Conservation (phyloP, 768 basidiomycete genomes). For the Clavulina sp. region DNA sequence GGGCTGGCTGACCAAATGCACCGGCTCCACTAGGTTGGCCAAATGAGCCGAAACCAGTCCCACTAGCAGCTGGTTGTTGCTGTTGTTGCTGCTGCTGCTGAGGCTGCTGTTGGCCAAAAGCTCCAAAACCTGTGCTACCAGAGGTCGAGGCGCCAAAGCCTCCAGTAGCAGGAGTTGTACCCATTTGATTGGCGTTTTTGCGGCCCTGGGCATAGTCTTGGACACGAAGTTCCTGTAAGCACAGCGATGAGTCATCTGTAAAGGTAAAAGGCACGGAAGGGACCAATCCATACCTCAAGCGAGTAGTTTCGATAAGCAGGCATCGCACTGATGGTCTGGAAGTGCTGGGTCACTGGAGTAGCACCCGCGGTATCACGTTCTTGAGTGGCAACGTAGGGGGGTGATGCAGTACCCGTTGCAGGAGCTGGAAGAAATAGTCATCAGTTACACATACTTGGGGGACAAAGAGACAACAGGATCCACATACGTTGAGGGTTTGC, state of each 20-base stretch:
- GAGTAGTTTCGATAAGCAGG: constrained; percentile 62
- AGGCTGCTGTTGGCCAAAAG: not conserved
- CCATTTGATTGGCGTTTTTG: constrained; percentile 31
- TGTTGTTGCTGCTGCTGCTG: not conserved
- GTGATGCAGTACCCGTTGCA: constrained; percentile 43
- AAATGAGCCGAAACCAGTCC: not conserved
- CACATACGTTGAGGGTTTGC: constrained; percentile 14
- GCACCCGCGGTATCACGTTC: constrained; percentile 48
- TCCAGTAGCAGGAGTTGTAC: constrained; percentile 2
- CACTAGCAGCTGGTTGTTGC: not conserved
- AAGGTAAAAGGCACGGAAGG: constrained; percentile 11
- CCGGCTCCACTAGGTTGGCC: not conserved
- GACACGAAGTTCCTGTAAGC: constrained; percentile 46
- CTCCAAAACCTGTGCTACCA: too few species aligned
- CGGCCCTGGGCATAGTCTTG: constrained; percentile 64
- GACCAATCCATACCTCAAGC: constrained; percentile 40
- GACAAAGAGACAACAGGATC: constrained; percentile 14
- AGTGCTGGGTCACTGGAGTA: constrained; percentile 32
- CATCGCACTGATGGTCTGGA: constrained; percentile 69
- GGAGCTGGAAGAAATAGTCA: constrained; percentile 5
- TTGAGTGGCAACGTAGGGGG: constrained; percentile 35
- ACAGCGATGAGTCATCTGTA: constrained; percentile 8
- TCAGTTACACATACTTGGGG: constrained; percentile 5
- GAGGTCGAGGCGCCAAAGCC: constrained; percentile 6
- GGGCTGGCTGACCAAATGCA: constrained; percentile 7